phyloP scores from a whole-genome alignment of 2,329 filamentous ascomycete species.

The Hortaea sp. region DNA sequence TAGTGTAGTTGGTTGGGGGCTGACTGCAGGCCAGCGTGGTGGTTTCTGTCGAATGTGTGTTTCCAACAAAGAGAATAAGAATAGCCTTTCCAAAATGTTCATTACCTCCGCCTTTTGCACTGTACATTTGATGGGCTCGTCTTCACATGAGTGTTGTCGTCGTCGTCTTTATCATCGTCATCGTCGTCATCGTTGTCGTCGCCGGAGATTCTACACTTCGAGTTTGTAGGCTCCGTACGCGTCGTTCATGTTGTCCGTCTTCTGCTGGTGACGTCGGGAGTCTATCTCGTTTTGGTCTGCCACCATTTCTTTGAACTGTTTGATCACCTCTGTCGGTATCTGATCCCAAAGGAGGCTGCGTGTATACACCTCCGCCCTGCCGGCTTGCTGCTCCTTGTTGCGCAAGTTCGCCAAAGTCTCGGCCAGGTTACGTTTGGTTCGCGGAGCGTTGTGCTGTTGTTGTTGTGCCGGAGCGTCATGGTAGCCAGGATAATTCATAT shows the following conservation, averaged over 20 bases:
- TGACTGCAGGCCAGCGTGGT: background rate
- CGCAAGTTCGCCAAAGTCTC: slow-evolving; percentile 71
- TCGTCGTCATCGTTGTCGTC: slow-evolving; percentile 1
- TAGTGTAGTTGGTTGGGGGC: background rate
- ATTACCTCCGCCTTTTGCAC: background rate
- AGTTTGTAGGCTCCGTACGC: slow-evolving; percentile 1
- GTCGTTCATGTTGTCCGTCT: slow-evolving; percentile 5
- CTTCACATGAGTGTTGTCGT: background rate
- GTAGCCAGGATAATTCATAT: slow-evolving; percentile 56
- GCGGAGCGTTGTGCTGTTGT: slow-evolving; percentile 14
- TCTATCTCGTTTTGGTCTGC: slow-evolving; percentile 43
- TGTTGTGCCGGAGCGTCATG: slow-evolving; percentile 14
- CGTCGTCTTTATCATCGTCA: slow-evolving; percentile 1
- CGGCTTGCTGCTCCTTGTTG: slow-evolving; percentile 23
- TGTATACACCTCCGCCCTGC: slow-evolving; percentile 79
- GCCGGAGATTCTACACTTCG: background rate
- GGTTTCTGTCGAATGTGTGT: slow-evolving; percentile 2
- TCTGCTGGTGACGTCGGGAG: slow-evolving; percentile 13
- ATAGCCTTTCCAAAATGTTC: background rate
- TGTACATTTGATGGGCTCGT: background rate
- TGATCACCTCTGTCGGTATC: slow-evolving; percentile 83
- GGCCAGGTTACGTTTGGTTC: slow-evolving; percentile 58
- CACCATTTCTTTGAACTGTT: slow-evolving; percentile 86
- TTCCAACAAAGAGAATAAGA: background rate
- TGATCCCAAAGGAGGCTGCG: slow-evolving; percentile 89